phyloP scores from a whole-genome alignment of 176 grass and related monocot genomes.

The Eragrostis nindensis region DNA sequence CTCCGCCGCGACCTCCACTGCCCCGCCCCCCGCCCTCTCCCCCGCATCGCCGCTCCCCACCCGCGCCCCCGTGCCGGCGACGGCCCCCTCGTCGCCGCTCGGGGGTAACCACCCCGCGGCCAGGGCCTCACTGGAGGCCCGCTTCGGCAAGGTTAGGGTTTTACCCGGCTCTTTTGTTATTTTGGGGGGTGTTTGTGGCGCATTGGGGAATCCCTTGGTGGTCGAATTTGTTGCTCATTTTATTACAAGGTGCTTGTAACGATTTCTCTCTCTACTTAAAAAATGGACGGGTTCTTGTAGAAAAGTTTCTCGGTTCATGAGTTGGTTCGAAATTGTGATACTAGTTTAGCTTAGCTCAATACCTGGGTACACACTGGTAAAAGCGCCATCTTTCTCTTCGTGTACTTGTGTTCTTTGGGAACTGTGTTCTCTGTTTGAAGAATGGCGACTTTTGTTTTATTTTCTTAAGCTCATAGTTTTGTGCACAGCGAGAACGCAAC shows the following conservation, averaged over 20 bases:
- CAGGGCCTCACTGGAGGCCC: constrained; percentile 53
- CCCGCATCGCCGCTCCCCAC: constrained; percentile 47
- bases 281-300: neutral
- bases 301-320: neutral
- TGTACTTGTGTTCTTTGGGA: neutral
- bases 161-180: neutral
- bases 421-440: neutral
- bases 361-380: neutral
- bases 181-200: neutral
- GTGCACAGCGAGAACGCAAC: neutral
- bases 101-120: constrained; percentile 48
- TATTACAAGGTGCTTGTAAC: neutral
- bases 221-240: neutral
- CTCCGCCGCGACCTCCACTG: constrained; percentile 54
- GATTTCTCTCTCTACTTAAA: neutral
- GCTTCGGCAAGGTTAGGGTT: constrained; percentile 65
- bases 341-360: neutral
- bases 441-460: neutral
- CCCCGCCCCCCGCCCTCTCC: constrained; percentile 33
- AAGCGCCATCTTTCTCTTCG: neutral
- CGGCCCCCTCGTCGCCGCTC: constrained; percentile 24
- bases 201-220: neutral
- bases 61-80: constrained; percentile 26
- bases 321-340: neutral
- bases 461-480: neutral